These are phyloP conservation scores for Clausena lansium DNA, from an alignment of 345 rosid species.

Conservation along the genomic window DNA sequence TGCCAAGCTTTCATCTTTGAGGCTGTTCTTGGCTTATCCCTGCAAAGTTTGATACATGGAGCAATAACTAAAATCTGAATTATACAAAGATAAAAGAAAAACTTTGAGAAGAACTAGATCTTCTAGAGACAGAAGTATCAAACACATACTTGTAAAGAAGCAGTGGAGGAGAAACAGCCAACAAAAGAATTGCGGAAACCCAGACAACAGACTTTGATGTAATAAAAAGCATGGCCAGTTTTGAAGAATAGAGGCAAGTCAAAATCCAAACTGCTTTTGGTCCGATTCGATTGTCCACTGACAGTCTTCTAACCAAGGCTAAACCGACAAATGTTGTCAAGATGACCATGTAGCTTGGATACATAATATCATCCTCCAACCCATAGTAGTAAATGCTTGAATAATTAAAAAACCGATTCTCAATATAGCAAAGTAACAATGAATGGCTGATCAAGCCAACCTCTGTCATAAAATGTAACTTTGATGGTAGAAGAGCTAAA, in stretches of 20 bases:
- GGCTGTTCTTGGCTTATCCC: constrained; percentile 78
- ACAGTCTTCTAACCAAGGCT: constrained; percentile 81
- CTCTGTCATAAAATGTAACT: constrained; percentile 74
- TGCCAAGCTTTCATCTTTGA: constrained; percentile 98
- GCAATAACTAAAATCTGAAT: background rate
- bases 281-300: constrained; percentile 72
- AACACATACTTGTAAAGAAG: constrained; percentile 82
- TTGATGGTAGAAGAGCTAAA: constrained; percentile 83
- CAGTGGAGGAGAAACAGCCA: constrained; percentile 88
- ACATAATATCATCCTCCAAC: constrained; percentile 95
- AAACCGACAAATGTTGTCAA: constrained; percentile 78
- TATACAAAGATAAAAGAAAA: background rate
- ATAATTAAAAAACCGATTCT: constrained; percentile 86
- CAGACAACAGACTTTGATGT: constrained; percentile 83
- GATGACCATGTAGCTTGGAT: constrained; percentile 97
- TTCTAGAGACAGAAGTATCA: constrained; percentile 2
- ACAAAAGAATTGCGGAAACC: constrained; percentile 78
- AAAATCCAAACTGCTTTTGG: constrained; percentile 86
- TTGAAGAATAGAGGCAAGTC: constrained; percentile 89
- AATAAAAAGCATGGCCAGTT: constrained; percentile 85
- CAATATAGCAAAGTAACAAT: constrained; percentile 74
- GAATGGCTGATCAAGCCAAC: constrained; percentile 78
- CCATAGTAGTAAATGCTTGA: constrained; percentile 86
- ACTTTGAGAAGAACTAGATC: background rate
- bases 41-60: constrained; percentile 37